phyloP scores from a whole-genome alignment of 1,284 basidiomycete species.

The Gymnopus androsaceus region DNA sequence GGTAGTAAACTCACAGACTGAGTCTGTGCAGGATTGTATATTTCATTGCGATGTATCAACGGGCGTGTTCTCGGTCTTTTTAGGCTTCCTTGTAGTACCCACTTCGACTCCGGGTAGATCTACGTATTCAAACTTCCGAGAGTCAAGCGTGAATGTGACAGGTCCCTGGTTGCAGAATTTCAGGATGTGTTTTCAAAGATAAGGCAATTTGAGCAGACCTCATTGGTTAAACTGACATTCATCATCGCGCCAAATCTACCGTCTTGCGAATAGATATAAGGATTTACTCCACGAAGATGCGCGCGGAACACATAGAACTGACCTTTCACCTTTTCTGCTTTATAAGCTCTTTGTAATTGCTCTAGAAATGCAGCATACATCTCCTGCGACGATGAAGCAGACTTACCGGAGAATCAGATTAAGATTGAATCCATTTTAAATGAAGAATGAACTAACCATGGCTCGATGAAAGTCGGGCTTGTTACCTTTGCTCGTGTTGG shows the following conservation, averaged over 20 bases:
- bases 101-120: slow-evolving; percentile 16
- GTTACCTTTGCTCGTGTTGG: slow-evolving; percentile 83
- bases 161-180: slow-evolving; percentile 78
- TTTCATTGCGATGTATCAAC: too few relatives aligned
- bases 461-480: slow-evolving; percentile 91
- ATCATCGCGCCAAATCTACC: slow-evolving; percentile 95
- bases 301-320: neutral
- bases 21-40: too few relatives aligned
- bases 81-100: neutral
- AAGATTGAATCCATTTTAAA: neutral
- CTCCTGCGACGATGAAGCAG: slow-evolving; percentile 63
- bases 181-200: neutral
- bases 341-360: slow-evolving; percentile 64
- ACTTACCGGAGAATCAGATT: slow-evolving; percentile 39
- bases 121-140: slow-evolving; percentile 65
- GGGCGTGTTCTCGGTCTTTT: neutral
- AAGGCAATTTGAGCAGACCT: slow-evolving; percentile 46
- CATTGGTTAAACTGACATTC: slow-evolving; percentile 83
- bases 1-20: too few relatives aligned
- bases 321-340: slow-evolving; percentile 81
- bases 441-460: slow-evolving; percentile 62
- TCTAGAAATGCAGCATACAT: slow-evolving; percentile 76
- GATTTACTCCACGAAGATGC: too few relatives aligned
- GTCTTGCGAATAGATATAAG: slow-evolving; percentile 46
- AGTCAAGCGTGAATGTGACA: slow-evolving; percentile 81